phyloP scores from a whole-genome alignment of 2,329 filamentous ascomycete species.

The Talaromyces atroroseus region DNA sequence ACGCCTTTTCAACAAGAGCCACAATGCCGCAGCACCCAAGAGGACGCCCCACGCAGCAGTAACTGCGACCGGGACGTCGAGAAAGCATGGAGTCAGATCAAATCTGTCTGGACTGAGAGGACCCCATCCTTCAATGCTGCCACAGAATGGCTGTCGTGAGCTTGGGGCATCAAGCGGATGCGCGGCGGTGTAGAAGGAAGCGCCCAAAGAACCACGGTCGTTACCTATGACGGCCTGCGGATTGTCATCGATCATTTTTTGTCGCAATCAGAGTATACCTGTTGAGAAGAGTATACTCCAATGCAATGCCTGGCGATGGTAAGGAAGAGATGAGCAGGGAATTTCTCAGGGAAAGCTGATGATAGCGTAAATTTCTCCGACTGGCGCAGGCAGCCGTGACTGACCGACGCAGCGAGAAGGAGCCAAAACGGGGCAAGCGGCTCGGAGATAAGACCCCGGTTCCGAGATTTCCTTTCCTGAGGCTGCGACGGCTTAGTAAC shows the following conservation, averaged over 20 bases:
- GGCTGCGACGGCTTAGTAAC: not conserved
- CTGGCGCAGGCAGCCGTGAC: not conserved
- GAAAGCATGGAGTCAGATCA: constrained; percentile 96
- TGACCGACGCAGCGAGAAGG: not conserved
- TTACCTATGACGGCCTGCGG: constrained; percentile 19
- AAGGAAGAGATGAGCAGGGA: not conserved
- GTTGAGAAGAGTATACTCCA: constrained; percentile 1
- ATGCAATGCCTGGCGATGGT: not conserved
- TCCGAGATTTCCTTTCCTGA: not conserved
- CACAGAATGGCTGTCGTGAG: constrained; percentile 66
- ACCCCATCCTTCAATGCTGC: constrained; percentile 91
- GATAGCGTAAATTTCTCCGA: not conserved
- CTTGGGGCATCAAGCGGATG: constrained; percentile 18
- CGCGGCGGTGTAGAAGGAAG: constrained; percentile 7
- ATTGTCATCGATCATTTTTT: constrained; percentile 23
- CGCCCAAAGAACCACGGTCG: constrained; percentile 14
- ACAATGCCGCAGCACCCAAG: constrained; percentile 69
- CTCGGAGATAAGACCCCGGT: constrained; percentile 8
- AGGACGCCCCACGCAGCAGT: constrained; percentile 76
- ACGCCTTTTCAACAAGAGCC: constrained; percentile 69
- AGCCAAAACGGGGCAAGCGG: not conserved
- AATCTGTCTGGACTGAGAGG: constrained; percentile 80
- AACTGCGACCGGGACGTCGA: constrained; percentile 79
- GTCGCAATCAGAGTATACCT: constrained; percentile 13
- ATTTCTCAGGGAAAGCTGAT: not conserved